Conservation (phyloP, 768 basidiomycete species). For the Lactarius quietus region DNA sequence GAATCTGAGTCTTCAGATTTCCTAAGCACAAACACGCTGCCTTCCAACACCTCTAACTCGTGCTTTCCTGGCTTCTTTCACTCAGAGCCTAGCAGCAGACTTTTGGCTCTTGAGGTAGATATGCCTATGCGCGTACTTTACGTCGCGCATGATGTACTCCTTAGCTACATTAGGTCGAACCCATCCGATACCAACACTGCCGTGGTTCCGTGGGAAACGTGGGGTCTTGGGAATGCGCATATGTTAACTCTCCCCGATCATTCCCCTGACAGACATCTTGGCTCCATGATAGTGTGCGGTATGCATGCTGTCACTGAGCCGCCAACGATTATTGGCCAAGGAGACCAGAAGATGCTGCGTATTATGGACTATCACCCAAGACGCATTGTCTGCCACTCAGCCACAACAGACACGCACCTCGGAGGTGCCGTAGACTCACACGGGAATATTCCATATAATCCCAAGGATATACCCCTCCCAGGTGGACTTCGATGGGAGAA, state of each 20-base stretch:
- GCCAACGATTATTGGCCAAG: neutral
- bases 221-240: neutral
- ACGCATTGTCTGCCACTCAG: neutral
- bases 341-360: neutral
- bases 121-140: neutral
- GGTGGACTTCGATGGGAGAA: neutral
- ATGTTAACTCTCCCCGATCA: neutral
- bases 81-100: neutral
- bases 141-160: neutral
- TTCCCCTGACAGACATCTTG: neutral
- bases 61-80: neutral
- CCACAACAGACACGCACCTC: neutral
- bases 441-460: neutral
- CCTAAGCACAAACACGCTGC: neutral
- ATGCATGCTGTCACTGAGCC: neutral
- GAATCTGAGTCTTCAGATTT: neutral
- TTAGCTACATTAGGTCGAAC: neutral
- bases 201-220: conserved; percentile 3
- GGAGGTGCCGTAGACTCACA: neutral
- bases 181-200: neutral
- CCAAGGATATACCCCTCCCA: conserved; percentile 8
- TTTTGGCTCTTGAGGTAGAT: neutral
- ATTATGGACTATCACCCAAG: conserved; percentile 8
- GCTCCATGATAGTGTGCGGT: neutral
- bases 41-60: neutral